phyloP scores from a whole-genome alignment of 73 alveolate genomes.

The Durusdinium trenchii region DNA sequence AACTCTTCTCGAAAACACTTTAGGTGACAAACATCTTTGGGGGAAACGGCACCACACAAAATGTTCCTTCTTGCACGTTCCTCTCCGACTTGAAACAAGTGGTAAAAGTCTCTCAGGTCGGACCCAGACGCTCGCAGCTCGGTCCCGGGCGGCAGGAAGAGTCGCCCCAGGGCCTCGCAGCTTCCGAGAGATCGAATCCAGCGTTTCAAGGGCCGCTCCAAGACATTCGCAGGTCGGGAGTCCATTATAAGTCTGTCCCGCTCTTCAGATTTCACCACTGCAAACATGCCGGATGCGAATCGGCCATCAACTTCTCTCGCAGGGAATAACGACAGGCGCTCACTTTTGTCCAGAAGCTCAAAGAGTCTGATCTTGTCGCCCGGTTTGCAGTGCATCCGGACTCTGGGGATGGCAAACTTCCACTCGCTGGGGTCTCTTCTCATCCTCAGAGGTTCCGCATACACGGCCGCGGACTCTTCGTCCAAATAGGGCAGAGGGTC shows the following conservation, averaged over 20 bases:
- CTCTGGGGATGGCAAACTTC: no score
- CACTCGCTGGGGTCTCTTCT: no score
- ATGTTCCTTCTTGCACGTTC: not conserved
- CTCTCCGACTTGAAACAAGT: not conserved
- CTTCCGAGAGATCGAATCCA: not conserved
- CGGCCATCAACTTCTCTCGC: not conserved
- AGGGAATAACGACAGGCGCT: no score
- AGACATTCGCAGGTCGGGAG: not conserved
- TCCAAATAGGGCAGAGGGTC: no score
- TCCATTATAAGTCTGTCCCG: not conserved
- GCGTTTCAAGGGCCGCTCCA: not conserved
- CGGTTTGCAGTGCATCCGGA: no score
- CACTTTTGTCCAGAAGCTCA: no score
- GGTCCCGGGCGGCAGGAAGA: not conserved
- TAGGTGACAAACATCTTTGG: not conserved
- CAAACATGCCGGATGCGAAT: not conserved
- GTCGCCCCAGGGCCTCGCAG: not conserved
- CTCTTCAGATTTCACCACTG: not conserved
- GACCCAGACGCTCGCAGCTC: not conserved
- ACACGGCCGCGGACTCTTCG: no score
- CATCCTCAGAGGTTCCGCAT: no score
- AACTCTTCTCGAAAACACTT: not conserved
- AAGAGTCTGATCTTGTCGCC: no score
- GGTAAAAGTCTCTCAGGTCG: conserved; percentile 1
- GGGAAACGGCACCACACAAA: not conserved